Evolutionary conservation across 2,329 filamentous ascomycete species (phyloP), one percentile per base, ranked within the genome.

Genomic region (Colletotrichum chlorophyti): DNA sequence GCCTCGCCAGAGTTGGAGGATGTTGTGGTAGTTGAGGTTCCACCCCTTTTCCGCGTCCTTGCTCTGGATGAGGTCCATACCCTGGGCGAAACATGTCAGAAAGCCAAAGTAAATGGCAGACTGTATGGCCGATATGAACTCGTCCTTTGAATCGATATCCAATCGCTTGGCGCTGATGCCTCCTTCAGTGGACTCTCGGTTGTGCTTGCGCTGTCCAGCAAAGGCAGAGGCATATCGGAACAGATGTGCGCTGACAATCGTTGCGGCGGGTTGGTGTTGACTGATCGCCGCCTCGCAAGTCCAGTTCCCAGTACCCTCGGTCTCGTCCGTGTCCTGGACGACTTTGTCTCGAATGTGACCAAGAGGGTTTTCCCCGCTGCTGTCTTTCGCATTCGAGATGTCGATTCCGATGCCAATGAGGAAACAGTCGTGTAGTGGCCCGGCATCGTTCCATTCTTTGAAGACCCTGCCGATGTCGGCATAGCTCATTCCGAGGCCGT

Each of bases 251-350:
- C 79, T 74, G 1, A 83, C 79, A n/a, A 91, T 78, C 0, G 87
- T 90, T 0, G 88, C 84, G 0, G 83, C 81, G 0, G 88, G 82
- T 3, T 90, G 77, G 64, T 91, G 88, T 3, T 85, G 76, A 4
- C 76, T 70, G 6, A 87, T 80, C 0, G 85, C 83, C 67, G 91
- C 83, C 63, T 81, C 81, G 61, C 86, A 82, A 5, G 83, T 82
- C 88, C 86, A 91, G 43, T 84, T 79, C 0, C 86, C 84, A 0
- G 88, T 91, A 0, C 88, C 87, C 68, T 91, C 88, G 35, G 84
- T 83, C 48, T 83, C 79, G 27, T 87, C 85, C 17, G 84, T 81
- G 63, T 90, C 87, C 70, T 91, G 87, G 0, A 90, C 87, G 1
- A 91, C 87, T 67, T 90, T 90, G 70, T 91, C 88, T 49, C 86